phyloP scores from a whole-genome alignment of 495 filamentous ascomycete species.

The Neurospora cerealis region DNA sequence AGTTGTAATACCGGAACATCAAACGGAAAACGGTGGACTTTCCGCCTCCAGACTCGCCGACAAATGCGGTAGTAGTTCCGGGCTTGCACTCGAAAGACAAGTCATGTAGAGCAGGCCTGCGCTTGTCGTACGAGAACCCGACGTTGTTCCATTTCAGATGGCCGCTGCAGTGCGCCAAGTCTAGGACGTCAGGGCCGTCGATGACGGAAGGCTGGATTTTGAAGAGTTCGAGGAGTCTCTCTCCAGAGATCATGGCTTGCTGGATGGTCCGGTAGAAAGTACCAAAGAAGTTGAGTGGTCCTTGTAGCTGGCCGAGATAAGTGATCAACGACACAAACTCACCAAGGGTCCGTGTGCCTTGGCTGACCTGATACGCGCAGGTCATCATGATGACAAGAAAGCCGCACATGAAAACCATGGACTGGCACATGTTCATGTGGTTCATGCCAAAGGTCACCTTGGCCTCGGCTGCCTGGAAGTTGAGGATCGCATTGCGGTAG shows the following conservation, averaged over 20 bases:
- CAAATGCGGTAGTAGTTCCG: conserved; percentile 89
- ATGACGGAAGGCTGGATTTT: conserved; percentile 79
- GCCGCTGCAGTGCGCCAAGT: conserved; percentile 59
- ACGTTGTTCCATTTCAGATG: conserved; percentile 80
- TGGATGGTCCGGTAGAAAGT: conserved; percentile 96
- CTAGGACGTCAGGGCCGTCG: conserved; percentile 42
- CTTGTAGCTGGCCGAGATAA: conserved; percentile 88
- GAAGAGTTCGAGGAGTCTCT: conserved; percentile 90
- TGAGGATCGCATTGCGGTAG: conserved; percentile 66
- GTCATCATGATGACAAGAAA: conserved; percentile 59
- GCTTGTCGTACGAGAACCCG: conserved; percentile 79
- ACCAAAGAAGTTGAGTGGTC: conserved; percentile 93
- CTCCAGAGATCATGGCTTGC: conserved; percentile 92
- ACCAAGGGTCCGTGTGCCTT: conserved; percentile 58
- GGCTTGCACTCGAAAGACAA: conserved; percentile 74
- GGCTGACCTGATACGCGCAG: conserved; percentile 78
- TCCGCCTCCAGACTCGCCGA: conserved; percentile 91
- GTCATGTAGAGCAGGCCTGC: conserved; percentile 75
- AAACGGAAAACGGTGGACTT: conserved; percentile 97
- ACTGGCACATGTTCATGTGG: conserved; percentile 89
- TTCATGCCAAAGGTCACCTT: conserved; percentile 80
- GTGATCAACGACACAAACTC: conserved; percentile 72
- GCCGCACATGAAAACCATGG: conserved; percentile 86
- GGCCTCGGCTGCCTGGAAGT: conserved; percentile 81
- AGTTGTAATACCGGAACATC: conserved; percentile 91